Percentiles rank a stretch among this genome's conserved stretches.
phyloP scores from a whole-genome alignment of 73 alveolate species.

The Paramecium bursaria region DNA sequence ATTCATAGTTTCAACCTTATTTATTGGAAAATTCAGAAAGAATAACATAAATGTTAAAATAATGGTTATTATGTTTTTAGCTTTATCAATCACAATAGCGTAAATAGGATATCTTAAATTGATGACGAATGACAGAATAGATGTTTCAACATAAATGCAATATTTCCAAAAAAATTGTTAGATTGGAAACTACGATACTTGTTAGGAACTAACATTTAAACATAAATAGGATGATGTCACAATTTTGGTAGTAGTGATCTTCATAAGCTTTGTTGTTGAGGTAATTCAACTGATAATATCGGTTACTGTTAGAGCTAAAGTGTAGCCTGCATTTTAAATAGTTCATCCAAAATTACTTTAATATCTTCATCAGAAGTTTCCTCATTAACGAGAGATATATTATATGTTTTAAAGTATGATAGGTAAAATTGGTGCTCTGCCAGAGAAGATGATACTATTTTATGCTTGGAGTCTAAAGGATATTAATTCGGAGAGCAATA shows the following conservation, averaged over 20 bases:
- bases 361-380: slow-evolving; percentile 18
- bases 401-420: slow-evolving; percentile 4
- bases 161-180: no score
- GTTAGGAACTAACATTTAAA: no score
- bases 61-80: slow-evolving; percentile 10
- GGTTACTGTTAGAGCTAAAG: slow-evolving; percentile 22
- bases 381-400: slow-evolving; percentile 21
- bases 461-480: no score
- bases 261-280: background rate
- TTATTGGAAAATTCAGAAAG: slow-evolving; percentile 53
- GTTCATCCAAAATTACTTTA: slow-evolving; percentile 37
- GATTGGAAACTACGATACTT: no score
- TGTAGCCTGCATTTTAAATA: slow-evolving; percentile 44
- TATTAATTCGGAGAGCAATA: no score
- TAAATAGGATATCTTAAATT: background rate
- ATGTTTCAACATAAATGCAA: background rate
- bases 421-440: slow-evolving; percentile 15
- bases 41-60: slow-evolving; percentile 35
- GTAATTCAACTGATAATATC: slow-evolving; percentile 6
- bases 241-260: background rate
- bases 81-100: background rate
- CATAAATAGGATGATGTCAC: no score
- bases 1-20: slow-evolving; percentile 27
- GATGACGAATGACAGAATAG: background rate
- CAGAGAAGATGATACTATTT: slow-evolving; percentile 14